Evolutionary conservation across 352 stramenopile species (phyloP), one percentile per base, ranked within the genome.

Genomic region (Ophiocytium majus): DNA sequence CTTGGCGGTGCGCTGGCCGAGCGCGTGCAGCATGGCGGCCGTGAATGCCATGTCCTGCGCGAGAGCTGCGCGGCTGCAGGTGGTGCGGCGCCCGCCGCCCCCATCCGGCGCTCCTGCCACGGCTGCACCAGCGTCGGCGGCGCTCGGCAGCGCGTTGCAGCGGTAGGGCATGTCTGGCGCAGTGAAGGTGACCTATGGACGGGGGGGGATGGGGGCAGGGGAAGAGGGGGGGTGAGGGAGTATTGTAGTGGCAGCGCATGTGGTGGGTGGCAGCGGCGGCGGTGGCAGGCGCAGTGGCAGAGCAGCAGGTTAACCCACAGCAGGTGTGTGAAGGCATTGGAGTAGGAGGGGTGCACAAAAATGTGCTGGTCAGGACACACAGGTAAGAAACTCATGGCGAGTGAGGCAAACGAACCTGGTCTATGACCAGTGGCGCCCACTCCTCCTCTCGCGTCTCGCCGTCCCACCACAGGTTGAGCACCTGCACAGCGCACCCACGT

Each of bases 1-100:
- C 1, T 79, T 31, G 1, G 78, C 78, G 34, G 83, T 87, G 23
- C 50, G 63, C 1, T 87, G 79, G 19, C 83, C 83, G 63, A 87
- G 57, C 31, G 79, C 64, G 33, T 87, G 66, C 66, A 78, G 35
- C 66, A 78, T 78, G 14, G 66, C 66, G 5, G 66, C 14, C 14
- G 66, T 78, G 14, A 5, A 78, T 14, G 35, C 32, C 66, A 78
- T 78, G 14, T 78, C 66, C 35, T 78, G 5, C 66, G 14, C 32
- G 35, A 78, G 66, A 5, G 35, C 35, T 14, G 32, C 66, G 5
- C 5, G 5, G 66, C 66, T 14, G 43, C 43, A 14, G 5, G 43
- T 57, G 5, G 43, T 14, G 5, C 43, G 43, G 5, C 43, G 43
- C 43, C 14, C 5, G 5, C 14, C 43, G 43, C 43, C 43, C 5